Conservation (phyloP, 495 filamentous ascomycete species). For the Penicillium cataractarum region DNA sequence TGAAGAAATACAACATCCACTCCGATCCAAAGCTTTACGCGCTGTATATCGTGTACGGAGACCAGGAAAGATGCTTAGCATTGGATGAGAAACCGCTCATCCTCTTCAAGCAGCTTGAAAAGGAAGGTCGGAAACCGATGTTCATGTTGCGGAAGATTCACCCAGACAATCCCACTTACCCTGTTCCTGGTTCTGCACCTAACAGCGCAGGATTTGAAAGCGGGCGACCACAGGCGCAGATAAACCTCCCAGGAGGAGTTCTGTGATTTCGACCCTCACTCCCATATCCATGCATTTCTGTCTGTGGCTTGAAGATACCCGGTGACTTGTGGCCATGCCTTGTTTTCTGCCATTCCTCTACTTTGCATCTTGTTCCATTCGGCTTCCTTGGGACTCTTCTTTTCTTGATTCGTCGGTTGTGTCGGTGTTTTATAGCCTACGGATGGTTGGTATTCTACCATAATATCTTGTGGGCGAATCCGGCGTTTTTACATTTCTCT, state of each 20-base stretch:
- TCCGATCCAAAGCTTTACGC: conserved; percentile 97
- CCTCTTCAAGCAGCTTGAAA: conserved; percentile 94
- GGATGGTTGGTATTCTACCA: conserved; percentile 5
- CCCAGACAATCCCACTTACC: conserved; percentile 24
- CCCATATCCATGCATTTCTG: conserved; percentile 17
- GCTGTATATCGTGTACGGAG: conserved; percentile 95
- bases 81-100: conserved; percentile 92
- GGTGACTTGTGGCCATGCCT: conserved; percentile 16
- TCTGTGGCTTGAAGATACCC: conserved; percentile 40
- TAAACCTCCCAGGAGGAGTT: conserved; percentile 50
- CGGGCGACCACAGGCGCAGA: conserved; percentile 39
- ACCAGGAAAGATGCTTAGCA: conserved; percentile 92
- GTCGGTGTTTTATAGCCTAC: conserved; percentile 12
- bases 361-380: conserved; percentile 20
- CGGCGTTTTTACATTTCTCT: conserved; percentile 13
- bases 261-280: conserved; percentile 30
- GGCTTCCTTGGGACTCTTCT: neutral
- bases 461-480: conserved; percentile 10
- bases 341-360: conserved; percentile 28
- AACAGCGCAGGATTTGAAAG: conserved; percentile 49
- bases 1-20: conserved; percentile 98
- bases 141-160: conserved; percentile 85
- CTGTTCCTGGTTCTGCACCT: conserved; percentile 36
- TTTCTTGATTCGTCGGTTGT: conserved; percentile 8
- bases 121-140: conserved; percentile 97